Base-by-base conservation (phyloP, 2,329 filamentous ascomycete species). In the Cercospora janseana region DNA sequence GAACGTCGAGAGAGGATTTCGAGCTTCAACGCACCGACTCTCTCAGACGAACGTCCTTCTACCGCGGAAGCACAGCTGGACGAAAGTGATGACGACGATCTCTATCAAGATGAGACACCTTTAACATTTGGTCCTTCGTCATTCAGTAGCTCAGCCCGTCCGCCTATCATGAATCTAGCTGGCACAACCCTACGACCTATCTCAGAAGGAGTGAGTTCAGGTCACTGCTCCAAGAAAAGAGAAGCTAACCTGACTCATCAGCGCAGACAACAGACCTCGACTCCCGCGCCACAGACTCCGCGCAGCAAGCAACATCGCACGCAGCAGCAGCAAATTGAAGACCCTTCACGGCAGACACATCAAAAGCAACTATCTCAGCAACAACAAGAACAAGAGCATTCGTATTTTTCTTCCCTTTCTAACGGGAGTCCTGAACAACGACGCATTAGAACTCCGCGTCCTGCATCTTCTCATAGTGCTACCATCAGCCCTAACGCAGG, bases 71-170 rank as follows among this genome's bases (percentile, higher is more conserved):
- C 62, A 37, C 57, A 62, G 26, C 50, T 64, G 13, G 62, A 65
- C 27, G 62, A 64, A 31, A 60, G 51, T 29, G 63, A 65, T 35
- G 54, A 58, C 6, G 61, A 61, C 15, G 62, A 63, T 5, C 28
- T 29, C 4, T 53, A 59, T 24, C 55, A 49, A 5, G 56, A 60
- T 32, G 57, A 57, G 16, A 47, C 42, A 12, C 47, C 45, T 7
- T 38, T 58, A 3, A 42, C 49, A n/a, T 51, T 54, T 29, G 40
- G 49, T 12, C 52, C 52, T 7, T 58, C 46, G 2, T 20, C 53
- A 18, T 58, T 60, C 29, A 48, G 51, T 18, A 49, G 57, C 38
- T 53, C 57, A n/a, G 58, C 55, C 16, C 45, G 46, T 13, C 45
- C 31, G 12, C 40, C 51, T 2, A 40, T 45, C 20, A 38, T 47